Evolutionary conservation across 371 early-diverging fungal genomes (phyloP), one percentile per base, ranked within the genome.

Genomic region (Rhizopus stolonifer): DNA sequence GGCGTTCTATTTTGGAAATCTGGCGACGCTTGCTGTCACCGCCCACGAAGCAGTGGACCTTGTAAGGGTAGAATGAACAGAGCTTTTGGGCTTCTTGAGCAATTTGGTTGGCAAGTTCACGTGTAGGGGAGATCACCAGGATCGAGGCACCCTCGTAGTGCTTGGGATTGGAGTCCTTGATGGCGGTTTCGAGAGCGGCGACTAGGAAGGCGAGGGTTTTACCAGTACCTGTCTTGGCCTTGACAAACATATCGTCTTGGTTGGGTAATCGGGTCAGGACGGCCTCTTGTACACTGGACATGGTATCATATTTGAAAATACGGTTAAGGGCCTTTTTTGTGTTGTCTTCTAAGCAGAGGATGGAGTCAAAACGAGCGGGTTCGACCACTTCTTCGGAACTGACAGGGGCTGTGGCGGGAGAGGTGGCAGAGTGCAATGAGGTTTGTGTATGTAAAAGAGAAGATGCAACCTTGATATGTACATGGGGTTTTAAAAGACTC

Each of bases 171-270:
- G 60, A 49, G 14, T 67, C 72, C 8, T 65, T 72, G 39, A 70
- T 74, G 0, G 87, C 64, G 14, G 82, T 77, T 53, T 93, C 88
- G n/a, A 99, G 60, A 6, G 93, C 90, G 4, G 98, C 91, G 26
- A 95, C 75, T 64, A 98, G 72, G 58, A 97, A 98, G 6, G 93
- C 97, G 13, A 95, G 69, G 2, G 97, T 97, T 69, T 98, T 98
- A 38, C 99, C 99, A 0, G 95, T 96, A 59, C 99, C 99, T 7
- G 99, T 99, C 71, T 96, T 96, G 13, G 99, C 98, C 62, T 89
- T 86, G 52, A 92, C 85, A 77, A 90, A 81, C 62, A 94, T 75
- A 60, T 96, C 94, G 3, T 64, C 59, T n/a, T 77, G 67, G 21
- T 87, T 83, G 6, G 96, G 96, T 18, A 92, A 50, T 24, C 74